Evolutionary conservation across 441 rosid species (phyloP), one percentile per base, ranked within the genome.

Genomic region (Codiaeum variegatum): DNA sequence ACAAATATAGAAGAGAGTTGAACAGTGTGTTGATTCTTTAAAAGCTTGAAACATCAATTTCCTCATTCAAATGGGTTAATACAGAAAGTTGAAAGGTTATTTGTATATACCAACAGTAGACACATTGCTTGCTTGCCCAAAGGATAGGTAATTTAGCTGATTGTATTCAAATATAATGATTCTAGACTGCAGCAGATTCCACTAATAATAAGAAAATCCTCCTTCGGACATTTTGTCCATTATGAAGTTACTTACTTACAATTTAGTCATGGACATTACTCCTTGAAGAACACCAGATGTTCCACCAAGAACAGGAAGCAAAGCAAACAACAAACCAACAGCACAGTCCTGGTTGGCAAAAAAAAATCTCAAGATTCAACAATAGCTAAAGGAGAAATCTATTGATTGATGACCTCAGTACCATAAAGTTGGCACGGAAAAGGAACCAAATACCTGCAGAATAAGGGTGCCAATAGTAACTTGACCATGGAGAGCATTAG

Each of bases 261-360:
- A 87, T 87, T 91, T 94, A 73, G 90, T 86, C 93, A 94, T 87
- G 71, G 95, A 90, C 70, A 91, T 81, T 75, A 89, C 82, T 86
- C 98, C 97, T 82, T 91, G 97, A 81, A 91, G 91, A 74, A 89
- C 77, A 68, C 96, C 97, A 67, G 93, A 90, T 76, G 90, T 83
- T 69, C 98, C 98, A 75, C 97, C 95, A 76, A 94, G 95, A 82
- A 94, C 91, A 31, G 96, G 97, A 71, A 94, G 98, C 81, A 94
- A 83, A 81, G 98, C 98, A 84, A 91, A 94, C 72, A 94, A 84
- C 90, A 94, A 89, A 58, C 97, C 98, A 75, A 91, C 97, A 55
- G 96, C 96, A 83, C 97, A 94, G 63, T 94, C 98, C 98, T 84
- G 84, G 60, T 8, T 77, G 66, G 65, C 24, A 46, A 62, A 71